phyloP scores from a whole-genome alignment of 768 basidiomycete species.

The Ramaria sp. region DNA sequence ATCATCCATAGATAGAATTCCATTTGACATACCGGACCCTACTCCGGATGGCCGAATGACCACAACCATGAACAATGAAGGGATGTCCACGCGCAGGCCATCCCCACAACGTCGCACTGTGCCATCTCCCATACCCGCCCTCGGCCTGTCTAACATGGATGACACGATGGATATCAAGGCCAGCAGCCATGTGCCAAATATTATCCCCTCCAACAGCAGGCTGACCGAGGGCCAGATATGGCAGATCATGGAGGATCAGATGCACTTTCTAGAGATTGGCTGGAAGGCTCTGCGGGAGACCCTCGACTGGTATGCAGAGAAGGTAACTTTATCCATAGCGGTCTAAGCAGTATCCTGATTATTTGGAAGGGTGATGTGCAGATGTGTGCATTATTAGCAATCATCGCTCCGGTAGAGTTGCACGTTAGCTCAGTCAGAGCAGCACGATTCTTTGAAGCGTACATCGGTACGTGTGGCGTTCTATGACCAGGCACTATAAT shows the following conservation, averaged over 20 bases:
- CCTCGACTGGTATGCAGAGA: slow-evolving; percentile 50
- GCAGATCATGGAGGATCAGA: neutral
- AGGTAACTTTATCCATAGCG: slow-evolving; percentile 28
- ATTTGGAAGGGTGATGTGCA: slow-evolving; percentile 62
- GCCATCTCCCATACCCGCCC: neutral
- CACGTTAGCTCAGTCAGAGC: slow-evolving; percentile 31
- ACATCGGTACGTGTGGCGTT: slow-evolving; percentile 44
- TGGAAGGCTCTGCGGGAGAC: slow-evolving; percentile 45
- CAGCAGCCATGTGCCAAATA: neutral
- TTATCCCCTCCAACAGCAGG: neutral
- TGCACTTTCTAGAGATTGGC: slow-evolving; percentile 38
- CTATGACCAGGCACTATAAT: neutral
- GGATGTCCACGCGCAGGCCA: neutral
- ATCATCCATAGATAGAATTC: neutral
- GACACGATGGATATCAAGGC: neutral
- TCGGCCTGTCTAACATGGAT: slow-evolving; percentile 5
- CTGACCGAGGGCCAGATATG: neutral
- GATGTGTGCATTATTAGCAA: slow-evolving; percentile 61
- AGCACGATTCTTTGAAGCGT: slow-evolving; percentile 52
- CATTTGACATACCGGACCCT: neutral
- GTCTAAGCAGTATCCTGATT: slow-evolving; percentile 7
- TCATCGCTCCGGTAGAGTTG: slow-evolving; percentile 53
- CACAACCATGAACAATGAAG: neutral
- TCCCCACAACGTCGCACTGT: neutral
- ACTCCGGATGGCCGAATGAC: neutral